phyloP scores from a whole-genome alignment of 805 yeast species.

The Maudiozyma saulgeensis region DNA sequence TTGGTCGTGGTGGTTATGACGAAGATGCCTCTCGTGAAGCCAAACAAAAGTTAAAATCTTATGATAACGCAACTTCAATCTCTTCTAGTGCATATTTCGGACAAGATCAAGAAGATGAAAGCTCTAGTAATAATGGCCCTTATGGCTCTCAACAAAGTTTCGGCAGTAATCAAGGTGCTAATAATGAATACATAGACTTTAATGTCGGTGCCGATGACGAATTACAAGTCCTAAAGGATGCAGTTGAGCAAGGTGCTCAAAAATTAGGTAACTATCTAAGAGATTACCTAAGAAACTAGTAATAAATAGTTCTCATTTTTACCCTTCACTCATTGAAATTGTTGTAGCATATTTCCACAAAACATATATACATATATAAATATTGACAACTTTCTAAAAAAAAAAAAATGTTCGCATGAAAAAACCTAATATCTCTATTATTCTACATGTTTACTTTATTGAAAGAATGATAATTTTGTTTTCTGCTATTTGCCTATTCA shows the following conservation, averaged over 20 bases:
- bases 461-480: no score
- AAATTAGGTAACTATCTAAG: constrained; percentile 78
- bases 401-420: no score
- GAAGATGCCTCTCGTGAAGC: constrained; percentile 75
- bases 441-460: no score
- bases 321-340: constrained; percentile 6
- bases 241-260: constrained; percentile 87
- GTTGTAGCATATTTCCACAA: neutral
- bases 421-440: no score
- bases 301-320: neutral
- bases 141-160: constrained; percentile 16
- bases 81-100: constrained; percentile 92
- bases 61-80: constrained; percentile 80
- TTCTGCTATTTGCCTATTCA: no score
- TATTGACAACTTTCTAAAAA: no score
- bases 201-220: constrained; percentile 80
- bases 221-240: constrained; percentile 79
- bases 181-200: constrained; percentile 52
- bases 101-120: constrained; percentile 50
- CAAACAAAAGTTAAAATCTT: constrained; percentile 64
- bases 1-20: constrained; percentile 81
- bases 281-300: constrained; percentile 57
- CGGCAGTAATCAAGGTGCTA: constrained; percentile 12
- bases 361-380: no score
- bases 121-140: constrained; percentile 6